These are phyloP conservation scores for Tephrocybe rancida DNA, from an alignment of 768 basidiomycete genomes.

Conservation along the genomic window DNA sequence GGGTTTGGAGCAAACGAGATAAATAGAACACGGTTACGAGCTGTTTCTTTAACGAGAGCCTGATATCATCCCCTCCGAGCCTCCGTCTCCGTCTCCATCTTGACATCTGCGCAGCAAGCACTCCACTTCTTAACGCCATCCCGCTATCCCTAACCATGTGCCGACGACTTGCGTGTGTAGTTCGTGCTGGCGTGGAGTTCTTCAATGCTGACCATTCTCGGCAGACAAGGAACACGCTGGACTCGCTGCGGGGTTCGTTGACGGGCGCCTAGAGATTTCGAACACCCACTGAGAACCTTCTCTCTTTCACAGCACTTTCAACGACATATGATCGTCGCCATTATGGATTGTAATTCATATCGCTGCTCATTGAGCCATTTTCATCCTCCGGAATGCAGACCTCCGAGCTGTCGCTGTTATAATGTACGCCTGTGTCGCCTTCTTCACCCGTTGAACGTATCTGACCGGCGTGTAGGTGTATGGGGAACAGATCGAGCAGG, in stretches of 20 bases:
- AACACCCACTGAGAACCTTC: background rate
- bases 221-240: conserved; percentile 79
- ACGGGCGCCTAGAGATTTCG: background rate
- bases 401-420: conserved; percentile 55
- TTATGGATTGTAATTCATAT: conserved; percentile 71
- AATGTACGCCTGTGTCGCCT: conserved; percentile 44
- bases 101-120: too few relatives aligned
- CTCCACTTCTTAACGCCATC: background rate
- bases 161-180: conserved; percentile 72
- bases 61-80: background rate
- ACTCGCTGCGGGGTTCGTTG: conserved; percentile 61
- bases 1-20: conserved; percentile 18
- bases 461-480: conserved; percentile 48
- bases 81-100: conserved; percentile 7
- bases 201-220: conserved; percentile 10
- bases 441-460: background rate
- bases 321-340: conserved; percentile 71
- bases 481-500: conserved; percentile 67
- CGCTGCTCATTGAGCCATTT: conserved; percentile 65
- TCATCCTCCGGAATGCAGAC: conserved; percentile 60
- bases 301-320: conserved; percentile 68
- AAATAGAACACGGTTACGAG: conserved; percentile 16
- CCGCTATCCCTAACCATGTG: conserved; percentile 51
- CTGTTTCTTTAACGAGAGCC: background rate
- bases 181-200: conserved; percentile 11